A percentile compares a stretch with the other conserved stretches of the same genome.
These are phyloP conservation scores for Daldinia loculata DNA, from an alignment of 495 filamentous ascomycete genomes.

Conservation along the genomic window DNA sequence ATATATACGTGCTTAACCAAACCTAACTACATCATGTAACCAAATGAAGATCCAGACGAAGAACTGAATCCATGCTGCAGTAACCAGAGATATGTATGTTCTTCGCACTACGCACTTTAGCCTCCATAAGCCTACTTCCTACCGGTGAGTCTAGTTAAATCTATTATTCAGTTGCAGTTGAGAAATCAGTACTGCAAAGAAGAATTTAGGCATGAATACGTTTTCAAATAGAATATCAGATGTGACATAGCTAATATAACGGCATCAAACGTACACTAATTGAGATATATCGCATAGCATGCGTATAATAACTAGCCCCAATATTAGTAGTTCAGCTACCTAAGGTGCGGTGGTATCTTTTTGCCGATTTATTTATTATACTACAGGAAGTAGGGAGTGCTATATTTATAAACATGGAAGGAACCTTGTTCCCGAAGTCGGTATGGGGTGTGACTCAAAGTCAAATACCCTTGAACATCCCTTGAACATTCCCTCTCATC, in stretches of 20 bases:
- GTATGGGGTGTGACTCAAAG: slow-evolving; percentile 22
- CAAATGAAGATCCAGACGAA: neutral
- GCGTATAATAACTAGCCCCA: neutral
- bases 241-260: neutral
- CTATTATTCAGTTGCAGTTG: neutral
- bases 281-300: no score
- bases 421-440: slow-evolving; percentile 14
- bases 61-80: neutral
- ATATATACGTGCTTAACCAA: slow-evolving; percentile 8
- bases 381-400: neutral
- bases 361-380: neutral
- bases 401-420: neutral
- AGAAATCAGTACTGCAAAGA: neutral
- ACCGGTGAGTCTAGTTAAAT: neutral
- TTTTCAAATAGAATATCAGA: neutral
- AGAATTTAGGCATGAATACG: neutral
- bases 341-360: neutral
- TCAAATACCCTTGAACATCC: slow-evolving; percentile 18
- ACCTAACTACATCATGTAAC: neutral
- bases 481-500: slow-evolving; percentile 14
- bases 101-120: neutral
- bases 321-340: neutral
- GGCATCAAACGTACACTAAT: no score
- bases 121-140: neutral
- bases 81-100: neutral